Conservation (phyloP, 2,329 filamentous ascomycete genomes). For the Trichocomaceae sp. region DNA sequence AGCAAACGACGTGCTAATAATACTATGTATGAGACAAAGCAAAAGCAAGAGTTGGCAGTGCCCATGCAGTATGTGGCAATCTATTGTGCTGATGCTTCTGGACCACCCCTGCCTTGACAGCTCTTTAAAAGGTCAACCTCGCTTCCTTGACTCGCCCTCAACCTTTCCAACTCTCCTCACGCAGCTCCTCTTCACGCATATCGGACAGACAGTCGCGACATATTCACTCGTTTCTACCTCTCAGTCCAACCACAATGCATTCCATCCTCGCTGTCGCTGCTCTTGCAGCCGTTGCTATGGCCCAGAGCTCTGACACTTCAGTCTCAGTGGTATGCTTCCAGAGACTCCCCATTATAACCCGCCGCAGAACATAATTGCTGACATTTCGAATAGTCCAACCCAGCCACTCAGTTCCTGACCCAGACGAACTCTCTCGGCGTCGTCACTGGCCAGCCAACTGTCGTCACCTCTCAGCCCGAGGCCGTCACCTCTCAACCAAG, state of each 20-base stretch:
- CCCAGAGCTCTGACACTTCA: slow-evolving; percentile 21
- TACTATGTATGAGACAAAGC: neutral
- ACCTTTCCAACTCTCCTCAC: neutral
- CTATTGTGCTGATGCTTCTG: neutral
- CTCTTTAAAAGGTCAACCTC: neutral
- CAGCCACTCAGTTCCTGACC: slow-evolving; percentile 39
- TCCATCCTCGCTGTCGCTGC: slow-evolving; percentile 38
- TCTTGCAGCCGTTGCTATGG: slow-evolving; percentile 38
- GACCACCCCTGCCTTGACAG: neutral
- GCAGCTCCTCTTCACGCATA: neutral
- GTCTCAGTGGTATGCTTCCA: slow-evolving; percentile 10
- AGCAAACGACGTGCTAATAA: neutral
- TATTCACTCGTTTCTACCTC: neutral
- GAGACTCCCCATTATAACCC: no score
- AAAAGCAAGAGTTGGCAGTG: neutral
- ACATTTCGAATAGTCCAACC: slow-evolving; percentile 32
- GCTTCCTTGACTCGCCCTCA: neutral
- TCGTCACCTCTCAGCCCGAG: slow-evolving; percentile 28
- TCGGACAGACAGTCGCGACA: neutral
- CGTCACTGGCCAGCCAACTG: slow-evolving; percentile 42
- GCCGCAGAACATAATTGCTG: neutral
- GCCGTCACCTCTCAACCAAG: slow-evolving; percentile 27
- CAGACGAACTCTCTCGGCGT: slow-evolving; percentile 46
- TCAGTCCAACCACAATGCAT: slow-evolving; percentile 35
- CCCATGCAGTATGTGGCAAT: neutral